Conservation (phyloP, 1,139 yeast species). For the Sugiyamaella sp. region DNA sequence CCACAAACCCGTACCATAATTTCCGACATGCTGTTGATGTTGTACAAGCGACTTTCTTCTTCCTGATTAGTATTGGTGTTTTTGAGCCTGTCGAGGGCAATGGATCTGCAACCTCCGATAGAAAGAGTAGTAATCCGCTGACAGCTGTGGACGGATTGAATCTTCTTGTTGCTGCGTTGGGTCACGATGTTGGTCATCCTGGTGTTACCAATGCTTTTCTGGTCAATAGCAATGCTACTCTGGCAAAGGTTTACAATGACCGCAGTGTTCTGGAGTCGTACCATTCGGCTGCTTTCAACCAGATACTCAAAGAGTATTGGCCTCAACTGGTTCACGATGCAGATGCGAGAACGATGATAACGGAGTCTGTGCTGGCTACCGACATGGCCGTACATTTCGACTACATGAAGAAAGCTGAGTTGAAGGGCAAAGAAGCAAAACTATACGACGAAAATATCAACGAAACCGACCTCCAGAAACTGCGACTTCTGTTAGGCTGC, state of each 20-base stretch:
- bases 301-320: slow-evolving; percentile 64
- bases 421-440: slow-evolving; percentile 7
- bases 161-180: slow-evolving; percentile 78
- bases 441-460: not conserved
- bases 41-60: slow-evolving; percentile 81
- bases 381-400: slow-evolving; percentile 92
- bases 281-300: slow-evolving; percentile 74
- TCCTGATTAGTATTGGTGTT: slow-evolving; percentile 46
- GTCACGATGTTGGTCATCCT: slow-evolving; percentile 97
- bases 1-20: slow-evolving; percentile 89
- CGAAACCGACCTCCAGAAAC: slow-evolving; percentile 1
- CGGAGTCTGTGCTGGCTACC: slow-evolving; percentile 68
- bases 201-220: slow-evolving; percentile 85
- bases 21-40: slow-evolving; percentile 97
- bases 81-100: slow-evolving; percentile 53
- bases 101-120: not conserved
- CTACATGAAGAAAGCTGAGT: slow-evolving; percentile 54
- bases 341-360: slow-evolving; percentile 30
- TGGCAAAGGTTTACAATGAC: slow-evolving; percentile 63
- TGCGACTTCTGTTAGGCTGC: slow-evolving; percentile 54
- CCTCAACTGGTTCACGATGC: slow-evolving; percentile 49
- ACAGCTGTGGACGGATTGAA: slow-evolving; percentile 54
- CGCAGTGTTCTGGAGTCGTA: slow-evolving; percentile 79
- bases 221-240: slow-evolving; percentile 62
- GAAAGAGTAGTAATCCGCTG: slow-evolving; percentile 6